Base-by-base conservation (phyloP, 2,329 filamentous ascomycete species). In the Teratosphaeria viscida region DNA sequence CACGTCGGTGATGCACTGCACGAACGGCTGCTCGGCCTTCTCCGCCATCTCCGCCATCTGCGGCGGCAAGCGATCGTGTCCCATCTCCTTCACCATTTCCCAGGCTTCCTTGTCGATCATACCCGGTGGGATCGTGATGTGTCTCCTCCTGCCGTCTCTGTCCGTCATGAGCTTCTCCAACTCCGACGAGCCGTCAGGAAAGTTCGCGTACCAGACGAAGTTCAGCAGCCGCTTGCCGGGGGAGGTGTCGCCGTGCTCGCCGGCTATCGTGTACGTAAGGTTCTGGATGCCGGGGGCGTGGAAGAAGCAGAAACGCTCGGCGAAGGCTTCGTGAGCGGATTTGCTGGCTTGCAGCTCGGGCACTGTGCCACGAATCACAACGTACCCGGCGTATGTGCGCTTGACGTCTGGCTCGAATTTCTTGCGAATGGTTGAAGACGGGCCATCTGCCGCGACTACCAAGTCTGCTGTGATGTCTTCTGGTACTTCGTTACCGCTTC, bases 141-240 rank as follows among this genome's bases (percentile, higher is more conserved):
- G 69, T 60, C 78, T 73, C 5, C 66, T 62, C 6, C 68, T 62
- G 8, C 75, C 75, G n/a, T 75, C 65, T 14, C 70, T 63, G 61
- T 79, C 77, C 1, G 77, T 79, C 69, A 80, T 74, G 11, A 78
- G 62, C 4, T 73, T 73, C 7, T 67, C 65, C 35, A 78, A 71
- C 54, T 76, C 74, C 2, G 67, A 56, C 0, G 72, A 73, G 8
- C 66, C 69, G 16, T 75, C 70, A 0, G 70, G 64, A 16, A 75
- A 69, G 61, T 78, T 76, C 54, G 67, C 72, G 65, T 79, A 81
- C 71, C 76, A 78, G 2, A 79, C 75, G 57, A 74, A 78, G 61
- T 79, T 79, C 54, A 79, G 67, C 5, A 77, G 72, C 5, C 76
- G 74, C n/a, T 76, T 64, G 3, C 74, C 76, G 0, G 70, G 69